These are phyloP conservation scores for Dactylellina cionopaga DNA, from an alignment of 2,329 filamentous ascomycete genomes.

Conservation along the genomic window DNA sequence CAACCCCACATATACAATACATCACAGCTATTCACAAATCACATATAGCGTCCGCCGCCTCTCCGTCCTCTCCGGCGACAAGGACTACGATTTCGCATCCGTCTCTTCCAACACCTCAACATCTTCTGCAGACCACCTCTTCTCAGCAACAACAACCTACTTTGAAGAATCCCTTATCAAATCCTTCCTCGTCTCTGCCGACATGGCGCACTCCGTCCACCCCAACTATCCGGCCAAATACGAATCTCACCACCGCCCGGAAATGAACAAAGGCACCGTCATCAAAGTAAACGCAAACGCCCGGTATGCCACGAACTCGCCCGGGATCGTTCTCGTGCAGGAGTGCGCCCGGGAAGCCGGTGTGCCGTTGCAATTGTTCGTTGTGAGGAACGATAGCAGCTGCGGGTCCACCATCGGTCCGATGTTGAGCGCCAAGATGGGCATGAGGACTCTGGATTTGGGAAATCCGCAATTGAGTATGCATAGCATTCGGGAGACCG, in stretches of 20 bases:
- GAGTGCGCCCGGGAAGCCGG: constrained; percentile 78
- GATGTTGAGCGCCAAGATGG: constrained; percentile 89
- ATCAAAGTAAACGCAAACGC: constrained; percentile 99
- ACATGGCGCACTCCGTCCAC: constrained; percentile 97
- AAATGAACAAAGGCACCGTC: constrained; percentile 95
- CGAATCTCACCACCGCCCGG: constrained; percentile 86
- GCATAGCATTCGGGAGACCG: constrained; percentile 96
- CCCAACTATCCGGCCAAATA: constrained; percentile 95
- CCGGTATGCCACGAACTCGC: constrained; percentile 94
- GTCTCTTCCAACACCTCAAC: constrained; percentile 66
- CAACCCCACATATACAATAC: neutral
- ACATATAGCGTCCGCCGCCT: constrained; percentile 74
- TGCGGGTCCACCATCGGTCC: constrained; percentile 97
- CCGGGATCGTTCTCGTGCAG: constrained; percentile 90
- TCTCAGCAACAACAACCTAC: constrained; percentile 71
- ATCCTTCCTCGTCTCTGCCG: constrained; percentile 93
- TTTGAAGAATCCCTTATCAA: constrained; percentile 92
- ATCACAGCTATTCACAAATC: neutral
- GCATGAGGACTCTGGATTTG: constrained; percentile 87
- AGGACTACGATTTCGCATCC: constrained; percentile 71
- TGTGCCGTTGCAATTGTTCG: constrained; percentile 93
- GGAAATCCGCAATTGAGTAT: constrained; percentile 95
- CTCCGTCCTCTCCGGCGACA: constrained; percentile 76
- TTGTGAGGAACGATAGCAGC: constrained; percentile 92
- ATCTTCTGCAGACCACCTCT: constrained; percentile 32